Evolutionary conservation across 2,329 filamentous ascomycete species (phyloP).

Genomic region (Rhexocercosporidium sp.): DNA sequence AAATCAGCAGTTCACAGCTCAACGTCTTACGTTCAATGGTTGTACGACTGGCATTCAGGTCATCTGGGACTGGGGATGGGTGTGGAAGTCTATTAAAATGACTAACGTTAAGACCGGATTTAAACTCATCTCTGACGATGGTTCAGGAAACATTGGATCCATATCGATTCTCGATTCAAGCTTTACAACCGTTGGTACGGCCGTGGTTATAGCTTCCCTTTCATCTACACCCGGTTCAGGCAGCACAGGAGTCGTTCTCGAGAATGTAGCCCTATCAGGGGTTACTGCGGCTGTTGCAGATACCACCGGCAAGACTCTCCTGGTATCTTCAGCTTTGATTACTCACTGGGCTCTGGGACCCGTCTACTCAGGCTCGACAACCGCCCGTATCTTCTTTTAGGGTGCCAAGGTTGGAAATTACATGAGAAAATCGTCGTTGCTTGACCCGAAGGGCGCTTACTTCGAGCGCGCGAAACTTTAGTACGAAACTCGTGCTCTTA

Average conservation of each 20-base stretch:
- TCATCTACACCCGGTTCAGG: constrained; percentile 7
- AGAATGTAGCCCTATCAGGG: constrained; percentile 80
- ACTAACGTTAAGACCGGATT: constrained; percentile 13
- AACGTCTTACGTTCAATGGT: constrained; percentile 70
- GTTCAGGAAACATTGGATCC: constrained; percentile 13
- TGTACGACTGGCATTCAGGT: constrained; percentile 55
- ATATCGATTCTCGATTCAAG: constrained; percentile 11
- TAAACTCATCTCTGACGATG: constrained; percentile 7
- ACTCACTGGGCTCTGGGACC: constrained; percentile 15
- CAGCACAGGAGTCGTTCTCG: constrained; percentile 40
- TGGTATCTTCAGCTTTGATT: not conserved
- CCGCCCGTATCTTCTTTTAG: not conserved
- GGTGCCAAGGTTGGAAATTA: too few relatives aligned
- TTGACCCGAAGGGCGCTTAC: not conserved
- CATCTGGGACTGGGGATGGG: constrained; percentile 65
- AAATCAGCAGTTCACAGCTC: constrained; percentile 66
- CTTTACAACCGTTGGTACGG: constrained; percentile 16
- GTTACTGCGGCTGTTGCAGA: constrained; percentile 57
- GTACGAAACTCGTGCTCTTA: constrained; percentile 14
- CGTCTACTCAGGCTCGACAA: constrained; percentile 15
- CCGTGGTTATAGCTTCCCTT: not conserved
- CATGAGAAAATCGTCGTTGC: not conserved
- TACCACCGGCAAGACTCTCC: constrained; percentile 9
- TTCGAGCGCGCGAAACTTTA: constrained; percentile 49
- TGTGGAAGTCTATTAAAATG: constrained; percentile 30